Base-by-base conservation (phyloP, 2,329 filamentous ascomycete species). In the Tolypocladium endophyticum region DNA sequence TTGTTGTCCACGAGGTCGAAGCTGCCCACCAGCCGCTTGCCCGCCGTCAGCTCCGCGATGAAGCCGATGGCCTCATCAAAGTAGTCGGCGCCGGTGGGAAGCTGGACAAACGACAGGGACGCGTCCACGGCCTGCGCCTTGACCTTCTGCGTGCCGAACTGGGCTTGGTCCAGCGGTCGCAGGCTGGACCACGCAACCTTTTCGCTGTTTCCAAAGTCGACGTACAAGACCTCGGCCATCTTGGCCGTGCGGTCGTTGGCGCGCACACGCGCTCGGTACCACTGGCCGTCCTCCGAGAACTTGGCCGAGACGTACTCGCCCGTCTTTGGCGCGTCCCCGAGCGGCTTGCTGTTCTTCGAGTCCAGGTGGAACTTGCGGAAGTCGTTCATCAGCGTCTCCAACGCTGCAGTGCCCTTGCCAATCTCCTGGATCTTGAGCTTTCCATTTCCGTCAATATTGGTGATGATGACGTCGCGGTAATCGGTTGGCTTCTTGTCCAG, bases 201-300 rank as follows among this genome's bases (percentile, higher is more conserved):
- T 76, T 99, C 94, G 59, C 85, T 88, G 81, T 99, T 99, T 68
- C 94, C 94, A 74, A 95, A 99, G 78, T 99, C 94, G 63, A 99
- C 85, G 76, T 96, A 99, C 54, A 95, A 78, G 33, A 99, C 88
- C 74, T 99, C 94, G 30, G 92, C 88, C 67, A 89, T 86, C 81
- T 94, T 91, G 69, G 87, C 87, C 11, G 92, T 83, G 63, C 94
- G 91, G 77, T 99, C 94, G 74, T 97, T 97, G 71, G 92, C 87
- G 63, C 92, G 88, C 62, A 99, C 86, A 62, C 87, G 88, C 38
- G 90, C 94, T 62, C 94, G 90, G 79, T 99, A 99, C 93, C 93
- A 99, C 66, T 94, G 86, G 61, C 87, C 85, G 71, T 99, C 94
- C 58, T 87, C 87, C 8, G 87, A 88, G 79, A 97, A 99, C 72